phyloP scores from a whole-genome alignment of 176 grass and related monocot species.

The Dendrocalamus sinicus region DNA sequence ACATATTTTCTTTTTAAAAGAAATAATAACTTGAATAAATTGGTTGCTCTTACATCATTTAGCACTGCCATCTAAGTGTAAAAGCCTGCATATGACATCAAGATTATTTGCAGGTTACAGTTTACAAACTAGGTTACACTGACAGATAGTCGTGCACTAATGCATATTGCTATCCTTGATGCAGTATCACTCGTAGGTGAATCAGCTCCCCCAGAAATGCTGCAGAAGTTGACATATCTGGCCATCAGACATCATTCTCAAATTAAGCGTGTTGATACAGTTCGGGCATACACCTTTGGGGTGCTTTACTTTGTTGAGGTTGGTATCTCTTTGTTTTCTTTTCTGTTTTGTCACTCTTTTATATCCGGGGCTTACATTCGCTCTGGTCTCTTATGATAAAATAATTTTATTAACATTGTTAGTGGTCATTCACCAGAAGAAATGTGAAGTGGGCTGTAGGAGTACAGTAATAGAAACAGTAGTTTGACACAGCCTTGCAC shows the following conservation, averaged over 20 bases:
- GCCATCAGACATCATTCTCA: constrained; percentile 67
- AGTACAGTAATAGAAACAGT: neutral
- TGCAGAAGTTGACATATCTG: constrained; percentile 92
- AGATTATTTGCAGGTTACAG: constrained; percentile 14
- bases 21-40: constrained; percentile 1
- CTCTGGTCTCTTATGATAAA: neutral
- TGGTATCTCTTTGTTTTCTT: constrained; percentile 18
- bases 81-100: constrained; percentile 8
- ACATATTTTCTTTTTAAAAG: neutral
- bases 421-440: constrained; percentile 1
- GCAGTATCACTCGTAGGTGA: constrained; percentile 81
- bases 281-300: constrained; percentile 89
- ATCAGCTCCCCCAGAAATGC: constrained; percentile 87
- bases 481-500: constrained; percentile 3
- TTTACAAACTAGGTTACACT: neutral
- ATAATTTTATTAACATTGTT: neutral
- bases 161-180: constrained; percentile 19
- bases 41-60: constrained; percentile 11
- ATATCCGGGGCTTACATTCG: neutral
- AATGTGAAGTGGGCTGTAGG: neutral
- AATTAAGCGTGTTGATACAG: constrained; percentile 89
- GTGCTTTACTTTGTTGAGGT: constrained; percentile 96
- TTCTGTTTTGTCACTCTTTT: constrained; percentile 6
- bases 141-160: constrained; percentile 7
- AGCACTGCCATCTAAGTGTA: neutral